Base-by-base conservation (phyloP, 192 early-diverging fungal genomes). In the Coemansia sp. region DNA sequence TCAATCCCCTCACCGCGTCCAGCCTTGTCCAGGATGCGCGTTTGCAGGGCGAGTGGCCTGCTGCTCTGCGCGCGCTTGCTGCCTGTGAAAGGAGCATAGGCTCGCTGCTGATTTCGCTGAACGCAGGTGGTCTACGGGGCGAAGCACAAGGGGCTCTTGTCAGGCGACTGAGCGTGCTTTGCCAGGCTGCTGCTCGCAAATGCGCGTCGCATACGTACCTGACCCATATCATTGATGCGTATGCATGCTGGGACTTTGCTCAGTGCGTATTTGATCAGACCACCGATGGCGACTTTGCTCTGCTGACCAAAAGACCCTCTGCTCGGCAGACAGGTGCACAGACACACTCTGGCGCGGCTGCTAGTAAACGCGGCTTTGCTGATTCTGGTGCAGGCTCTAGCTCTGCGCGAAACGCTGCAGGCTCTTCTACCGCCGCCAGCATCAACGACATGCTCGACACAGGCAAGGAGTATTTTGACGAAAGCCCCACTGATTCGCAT, bases 211-310 rank as follows among this genome's bases (percentile, higher is more conserved):
- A 71, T 1, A 41, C 63, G n/a, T 64, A 68, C 15, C 66, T 83
- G 38, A 59, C 58, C 14, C 32, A 43, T 2, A 64, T 84, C 28
- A 70, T 79, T 7, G 77, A 84, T 22, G 58, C 70, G 2, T 67
- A 73, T 20, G 55, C 71, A 17, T 72, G 77, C 65, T 84, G 81
- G 81, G 70, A 74, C 66, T 35, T 84, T 37, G 73, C 77, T 3
- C 60, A 45, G n/a, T 17, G 63, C 12, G 62, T 84, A 0, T 76
- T 79, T 53, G 67, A 62, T 28, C 73, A 84, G 39, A 84, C 81
- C 11, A 65, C 70, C 1, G 81, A 73, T 39, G 81, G 81, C 45
- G 81, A 84, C 65, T 84, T 73, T 79, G 76, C 81, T 5, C 37
- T 59, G 5, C 64, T 83, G 57, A 79, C 81, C 4, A 60, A 51